phyloP scores from a whole-genome alignment of 2,329 filamentous ascomycete genomes.

The Sodiomyces alkalinus region DNA sequence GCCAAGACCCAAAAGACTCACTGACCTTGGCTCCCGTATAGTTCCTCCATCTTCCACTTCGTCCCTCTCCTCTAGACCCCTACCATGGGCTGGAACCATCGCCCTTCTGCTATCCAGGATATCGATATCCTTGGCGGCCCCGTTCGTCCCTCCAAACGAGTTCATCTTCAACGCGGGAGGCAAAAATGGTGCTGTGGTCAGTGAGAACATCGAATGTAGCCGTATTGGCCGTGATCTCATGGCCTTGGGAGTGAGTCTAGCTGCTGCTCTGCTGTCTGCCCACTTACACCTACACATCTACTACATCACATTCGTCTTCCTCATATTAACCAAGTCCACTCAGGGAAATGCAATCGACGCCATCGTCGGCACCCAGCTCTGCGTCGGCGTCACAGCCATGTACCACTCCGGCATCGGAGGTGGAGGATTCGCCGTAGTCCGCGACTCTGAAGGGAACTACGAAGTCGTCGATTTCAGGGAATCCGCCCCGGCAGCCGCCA shows the following conservation, averaged over 20 bases:
- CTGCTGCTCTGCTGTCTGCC: no score
- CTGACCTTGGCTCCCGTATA: no score
- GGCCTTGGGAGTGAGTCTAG: slow-evolving; percentile 27
- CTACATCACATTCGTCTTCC: neutral
- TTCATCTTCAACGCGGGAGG: slow-evolving; percentile 10
- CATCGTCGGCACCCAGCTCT: slow-evolving; percentile 58
- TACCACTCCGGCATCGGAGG: slow-evolving; percentile 76
- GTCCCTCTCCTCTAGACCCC: no score
- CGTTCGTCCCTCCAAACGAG: slow-evolving; percentile 1
- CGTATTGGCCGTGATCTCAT: slow-evolving; percentile 51
- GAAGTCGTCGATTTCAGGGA: slow-evolving; percentile 87
- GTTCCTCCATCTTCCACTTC: no score
- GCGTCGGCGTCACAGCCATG: slow-evolving; percentile 61
- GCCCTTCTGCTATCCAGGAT: no score
- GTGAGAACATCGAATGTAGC: slow-evolving; percentile 55
- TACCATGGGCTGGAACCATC: no score
- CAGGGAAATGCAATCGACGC: slow-evolving; percentile 66
- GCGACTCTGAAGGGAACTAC: slow-evolving; percentile 56
- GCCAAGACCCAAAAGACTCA: no score
- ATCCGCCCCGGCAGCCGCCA: slow-evolving; percentile 67
- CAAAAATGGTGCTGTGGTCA: slow-evolving; percentile 49
- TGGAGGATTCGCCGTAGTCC: slow-evolving; percentile 78
- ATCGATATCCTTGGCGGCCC: slow-evolving; percentile 1
- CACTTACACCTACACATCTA: neutral
- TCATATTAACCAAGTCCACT: neutral